Evolutionary conservation across 1,139 yeast species (phyloP).

Genomic region (Waltiozyma sp.): DNA sequence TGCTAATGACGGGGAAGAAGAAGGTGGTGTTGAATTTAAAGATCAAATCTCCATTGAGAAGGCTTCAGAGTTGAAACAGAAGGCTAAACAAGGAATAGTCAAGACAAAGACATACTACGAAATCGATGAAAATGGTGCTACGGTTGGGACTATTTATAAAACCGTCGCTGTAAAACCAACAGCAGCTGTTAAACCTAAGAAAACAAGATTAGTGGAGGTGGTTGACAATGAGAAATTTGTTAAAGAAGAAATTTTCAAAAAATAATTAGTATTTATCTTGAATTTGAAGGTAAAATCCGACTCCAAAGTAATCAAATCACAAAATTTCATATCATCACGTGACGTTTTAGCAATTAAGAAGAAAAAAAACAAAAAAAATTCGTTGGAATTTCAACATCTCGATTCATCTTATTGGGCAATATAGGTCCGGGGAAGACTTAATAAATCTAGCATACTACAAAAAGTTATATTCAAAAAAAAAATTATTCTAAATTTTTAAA

Average conservation of each 20-base stretch:
- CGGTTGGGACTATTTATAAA: conserved; percentile 16
- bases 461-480: too few relatives aligned
- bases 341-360: too few relatives aligned
- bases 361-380: too few relatives aligned
- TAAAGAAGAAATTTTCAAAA: background rate
- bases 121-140: conserved; percentile 17
- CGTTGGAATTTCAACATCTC: too few relatives aligned
- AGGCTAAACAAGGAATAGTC: conserved; percentile 1
- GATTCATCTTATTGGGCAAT: too few relatives aligned
- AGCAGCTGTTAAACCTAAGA: background rate
- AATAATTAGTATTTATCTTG: too few relatives aligned
- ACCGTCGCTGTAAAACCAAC: conserved; percentile 12
- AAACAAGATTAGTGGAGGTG: background rate
- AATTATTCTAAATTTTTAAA: too few relatives aligned
- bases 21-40: conserved; percentile 18
- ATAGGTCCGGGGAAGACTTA: too few relatives aligned
- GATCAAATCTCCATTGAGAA: conserved; percentile 14
- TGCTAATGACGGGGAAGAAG: conserved; percentile 15
- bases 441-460: too few relatives aligned
- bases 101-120: conserved; percentile 16
- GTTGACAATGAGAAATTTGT: conserved; percentile 3
- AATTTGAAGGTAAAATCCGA: too few relatives aligned
- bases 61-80: conserved; percentile 3
- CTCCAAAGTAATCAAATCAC: too few relatives aligned
- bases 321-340: too few relatives aligned